Evolutionary conservation across 331 rosid species (phyloP).

Genomic region (Spiraea crenata): DNA sequence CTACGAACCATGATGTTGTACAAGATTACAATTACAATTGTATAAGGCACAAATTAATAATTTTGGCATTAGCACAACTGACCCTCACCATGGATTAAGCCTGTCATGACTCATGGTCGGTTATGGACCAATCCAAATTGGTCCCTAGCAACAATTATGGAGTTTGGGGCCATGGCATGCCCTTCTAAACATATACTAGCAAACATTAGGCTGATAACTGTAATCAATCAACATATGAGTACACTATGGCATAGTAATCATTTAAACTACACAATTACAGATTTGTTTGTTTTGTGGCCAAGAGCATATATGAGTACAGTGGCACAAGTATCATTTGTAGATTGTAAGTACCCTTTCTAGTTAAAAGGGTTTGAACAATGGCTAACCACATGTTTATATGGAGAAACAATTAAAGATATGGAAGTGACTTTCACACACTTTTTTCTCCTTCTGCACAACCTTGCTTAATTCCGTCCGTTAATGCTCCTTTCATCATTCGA

Average conservation of each 20-base stretch:
- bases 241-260: too few relatives aligned
- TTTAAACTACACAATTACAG: too few relatives aligned
- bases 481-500: too few relatives aligned
- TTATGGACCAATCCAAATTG: conserved; percentile 10
- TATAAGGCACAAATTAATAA: background rate
- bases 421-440: too few relatives aligned
- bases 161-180: conserved; percentile 24
- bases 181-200: conserved; percentile 3
- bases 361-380: background rate
- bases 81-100: background rate
- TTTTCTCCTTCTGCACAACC: too few relatives aligned
- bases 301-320: background rate
- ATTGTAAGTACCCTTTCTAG: background rate
- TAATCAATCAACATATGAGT: background rate
- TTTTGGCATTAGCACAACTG: background rate
- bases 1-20: too few relatives aligned
- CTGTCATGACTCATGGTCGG: background rate
- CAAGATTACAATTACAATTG: too few relatives aligned
- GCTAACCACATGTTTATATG: background rate
- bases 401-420: background rate
- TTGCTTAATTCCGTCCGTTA: too few relatives aligned
- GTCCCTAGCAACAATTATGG: conserved; percentile 5
- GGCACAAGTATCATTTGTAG: background rate
- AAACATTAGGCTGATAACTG: background rate
- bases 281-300: background rate